phyloP scores from a whole-genome alignment of 2,329 filamentous ascomycete species.

The Microdochium paspali region DNA sequence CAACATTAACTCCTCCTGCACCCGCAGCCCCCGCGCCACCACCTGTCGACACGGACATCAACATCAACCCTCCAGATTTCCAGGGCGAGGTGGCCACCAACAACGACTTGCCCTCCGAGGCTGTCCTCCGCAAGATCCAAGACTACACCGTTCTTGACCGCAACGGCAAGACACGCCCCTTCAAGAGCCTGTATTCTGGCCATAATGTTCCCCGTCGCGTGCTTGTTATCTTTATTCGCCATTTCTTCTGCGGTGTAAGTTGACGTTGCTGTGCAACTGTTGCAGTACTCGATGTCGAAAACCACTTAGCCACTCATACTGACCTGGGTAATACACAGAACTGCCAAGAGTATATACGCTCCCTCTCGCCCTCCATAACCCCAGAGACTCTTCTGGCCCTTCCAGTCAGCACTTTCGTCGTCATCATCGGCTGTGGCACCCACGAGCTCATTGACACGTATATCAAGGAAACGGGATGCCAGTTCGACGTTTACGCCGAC shows the following conservation, averaged over 20 bases:
- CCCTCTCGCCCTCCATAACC: constrained; percentile 49
- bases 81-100: constrained; percentile 44
- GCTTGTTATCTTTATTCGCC: constrained; percentile 64
- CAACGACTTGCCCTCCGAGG: constrained; percentile 41
- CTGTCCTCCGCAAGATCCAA: constrained; percentile 40
- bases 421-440: constrained; percentile 64
- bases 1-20: neutral
- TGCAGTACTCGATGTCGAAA: too few relatives aligned
- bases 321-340: too few relatives aligned
- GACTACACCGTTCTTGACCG: constrained; percentile 50
- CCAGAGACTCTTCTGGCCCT: constrained; percentile 38
- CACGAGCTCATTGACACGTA: constrained; percentile 61
- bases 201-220: constrained; percentile 44
- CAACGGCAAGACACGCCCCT: constrained; percentile 48
- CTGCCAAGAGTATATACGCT: constrained; percentile 65
- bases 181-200: constrained; percentile 53
- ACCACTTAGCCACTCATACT: too few relatives aligned
- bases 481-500: constrained; percentile 71
- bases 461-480: constrained; percentile 48
- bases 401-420: constrained; percentile 51
- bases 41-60: constrained; percentile 23
- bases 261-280: too few relatives aligned
- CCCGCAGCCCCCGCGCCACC: constrained; percentile 7
- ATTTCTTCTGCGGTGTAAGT: constrained; percentile 74
- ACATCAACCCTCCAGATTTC: constrained; percentile 39